A percentile compares a stretch with the other conserved stretches of the same genome.
Evolutionary conservation across 768 basidiomycete species (phyloP).

Genomic region (Lactarius indigo): DNA sequence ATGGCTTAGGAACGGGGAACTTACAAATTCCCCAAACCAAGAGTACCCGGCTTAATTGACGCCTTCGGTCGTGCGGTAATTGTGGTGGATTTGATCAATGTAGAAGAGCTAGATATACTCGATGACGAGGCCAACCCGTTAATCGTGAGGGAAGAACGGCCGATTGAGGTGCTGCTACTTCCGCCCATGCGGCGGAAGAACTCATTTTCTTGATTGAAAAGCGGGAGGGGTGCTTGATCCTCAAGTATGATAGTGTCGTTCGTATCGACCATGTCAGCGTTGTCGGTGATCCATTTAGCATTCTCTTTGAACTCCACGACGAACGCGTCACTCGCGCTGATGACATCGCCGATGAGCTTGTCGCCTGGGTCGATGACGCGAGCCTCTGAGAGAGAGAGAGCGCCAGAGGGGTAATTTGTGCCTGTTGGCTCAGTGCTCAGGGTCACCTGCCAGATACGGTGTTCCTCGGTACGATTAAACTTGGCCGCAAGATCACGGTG

Average conservation of each 20-base stretch:
- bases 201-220: constrained; percentile 25
- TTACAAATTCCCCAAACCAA: constrained; percentile 87
- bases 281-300: constrained; percentile 53
- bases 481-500: constrained; percentile 30
- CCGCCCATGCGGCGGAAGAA: constrained; percentile 25
- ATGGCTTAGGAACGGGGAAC: constrained; percentile 28
- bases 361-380: constrained; percentile 46
- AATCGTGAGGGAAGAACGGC: constrained; percentile 12
- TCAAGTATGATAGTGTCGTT: constrained; percentile 1
- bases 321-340: constrained; percentile 64
- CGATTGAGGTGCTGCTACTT: constrained; percentile 11
- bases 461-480: constrained; percentile 28
- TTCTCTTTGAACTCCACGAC: constrained; percentile 67
- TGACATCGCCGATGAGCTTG: constrained; percentile 54
- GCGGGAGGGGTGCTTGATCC: constrained; percentile 22
- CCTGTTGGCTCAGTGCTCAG: constrained; percentile 26
- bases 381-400: constrained; percentile 28
- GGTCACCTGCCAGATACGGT: constrained; percentile 64
- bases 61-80: constrained; percentile 31
- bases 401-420: constrained; percentile 22
- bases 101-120: constrained; percentile 14
- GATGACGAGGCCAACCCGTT: constrained; percentile 22
- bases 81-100: constrained; percentile 15
- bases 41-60: constrained; percentile 62
- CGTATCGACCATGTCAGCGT: constrained; percentile 1